phyloP scores from a whole-genome alignment of 345 rosid genomes.

The Eucalyptus erythrocorys region DNA sequence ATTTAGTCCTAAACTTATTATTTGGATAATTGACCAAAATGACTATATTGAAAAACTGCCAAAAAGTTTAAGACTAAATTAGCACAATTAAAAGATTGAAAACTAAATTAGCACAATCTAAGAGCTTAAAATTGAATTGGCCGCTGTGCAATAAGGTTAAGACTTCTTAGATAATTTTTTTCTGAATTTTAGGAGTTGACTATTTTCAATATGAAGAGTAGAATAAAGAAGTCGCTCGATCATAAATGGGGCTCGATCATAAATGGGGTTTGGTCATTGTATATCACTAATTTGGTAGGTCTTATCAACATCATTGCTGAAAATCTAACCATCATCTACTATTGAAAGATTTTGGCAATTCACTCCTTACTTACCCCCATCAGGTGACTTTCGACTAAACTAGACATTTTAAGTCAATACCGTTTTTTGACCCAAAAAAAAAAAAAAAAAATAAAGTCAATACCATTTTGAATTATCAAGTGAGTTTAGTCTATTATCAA shows the following conservation, averaged over 20 bases:
- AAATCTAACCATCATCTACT: background rate
- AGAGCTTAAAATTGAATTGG: too few relatives aligned
- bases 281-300: background rate
- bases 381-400: background rate
- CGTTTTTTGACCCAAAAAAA: too few relatives aligned
- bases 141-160: too few relatives aligned
- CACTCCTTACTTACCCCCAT: background rate
- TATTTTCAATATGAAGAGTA: background rate
- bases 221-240: background rate
- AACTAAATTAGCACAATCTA: too few relatives aligned
- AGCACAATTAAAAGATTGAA: too few relatives aligned
- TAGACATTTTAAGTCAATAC: background rate
- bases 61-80: too few relatives aligned
- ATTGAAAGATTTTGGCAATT: background rate
- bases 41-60: too few relatives aligned
- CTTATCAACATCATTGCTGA: background rate
- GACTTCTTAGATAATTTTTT: too few relatives aligned
- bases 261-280: background rate
- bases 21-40: too few relatives aligned
- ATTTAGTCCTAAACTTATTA: too few relatives aligned
- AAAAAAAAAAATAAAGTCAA: background rate
- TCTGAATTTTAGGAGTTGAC: background rate
- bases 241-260: background rate
- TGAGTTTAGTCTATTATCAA: background rate
- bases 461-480: background rate